A percentile compares a stretch with the other conserved stretches of the same genome.
phyloP scores from a whole-genome alignment of 2,329 filamentous ascomycete species.

The Cadophora malorum region DNA sequence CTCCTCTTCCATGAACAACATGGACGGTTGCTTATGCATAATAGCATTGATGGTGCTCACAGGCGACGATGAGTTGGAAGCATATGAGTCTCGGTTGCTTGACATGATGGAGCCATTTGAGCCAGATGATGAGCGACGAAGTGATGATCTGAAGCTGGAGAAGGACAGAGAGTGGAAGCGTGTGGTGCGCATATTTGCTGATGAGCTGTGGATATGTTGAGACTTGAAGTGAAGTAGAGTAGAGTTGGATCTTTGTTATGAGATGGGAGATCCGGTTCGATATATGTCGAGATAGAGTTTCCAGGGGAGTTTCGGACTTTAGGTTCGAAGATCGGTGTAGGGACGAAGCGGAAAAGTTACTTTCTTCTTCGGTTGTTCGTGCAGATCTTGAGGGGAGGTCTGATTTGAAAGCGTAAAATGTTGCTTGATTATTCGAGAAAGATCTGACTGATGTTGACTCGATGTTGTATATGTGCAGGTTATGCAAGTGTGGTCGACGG shows the following conservation, averaged over 20 bases:
- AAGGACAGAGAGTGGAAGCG: constrained; percentile 51
- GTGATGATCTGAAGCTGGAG: constrained; percentile 60
- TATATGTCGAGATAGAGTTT: constrained; percentile 20
- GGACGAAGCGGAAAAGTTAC: constrained; percentile 18
- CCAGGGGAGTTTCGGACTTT: constrained; percentile 6
- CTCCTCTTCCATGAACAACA: constrained; percentile 64
- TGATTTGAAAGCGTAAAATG: background rate
- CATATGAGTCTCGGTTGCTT: constrained; percentile 47
- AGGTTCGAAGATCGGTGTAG: constrained; percentile 1
- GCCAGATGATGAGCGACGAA: constrained; percentile 57
- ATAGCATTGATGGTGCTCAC: constrained; percentile 63
- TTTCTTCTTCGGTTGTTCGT: constrained; percentile 1
- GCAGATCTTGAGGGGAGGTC: constrained; percentile 21
- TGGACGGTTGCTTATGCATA: constrained; percentile 62
- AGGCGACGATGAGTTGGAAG: constrained; percentile 51
- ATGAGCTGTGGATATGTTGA: constrained; percentile 17
- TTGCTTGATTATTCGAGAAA: constrained; percentile 1
- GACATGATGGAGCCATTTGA: constrained; percentile 42
- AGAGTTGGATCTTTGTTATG: background rate
- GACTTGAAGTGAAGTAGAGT: background rate
- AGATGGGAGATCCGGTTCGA: constrained; percentile 7
- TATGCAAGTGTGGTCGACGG: constrained; percentile 30
- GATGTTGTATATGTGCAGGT: constrained; percentile 20
- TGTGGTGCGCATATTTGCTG: constrained; percentile 42
- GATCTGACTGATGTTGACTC: constrained; percentile 1